phyloP scores from a whole-genome alignment of 768 basidiomycete species.

The Collybia nuda region DNA sequence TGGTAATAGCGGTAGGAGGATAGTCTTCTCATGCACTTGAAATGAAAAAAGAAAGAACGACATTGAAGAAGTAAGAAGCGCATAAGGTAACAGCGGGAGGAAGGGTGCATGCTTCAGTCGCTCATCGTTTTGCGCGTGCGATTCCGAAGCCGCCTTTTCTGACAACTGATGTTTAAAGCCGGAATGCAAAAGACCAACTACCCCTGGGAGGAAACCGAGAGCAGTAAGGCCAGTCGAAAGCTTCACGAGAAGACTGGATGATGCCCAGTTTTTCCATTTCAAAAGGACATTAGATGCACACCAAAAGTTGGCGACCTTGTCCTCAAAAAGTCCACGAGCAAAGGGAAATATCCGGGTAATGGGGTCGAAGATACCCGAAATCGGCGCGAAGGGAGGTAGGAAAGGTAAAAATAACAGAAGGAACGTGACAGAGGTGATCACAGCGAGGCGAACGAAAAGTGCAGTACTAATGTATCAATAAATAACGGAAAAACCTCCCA shows the following conservation, averaged over 20 bases:
- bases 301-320: constrained; percentile 98
- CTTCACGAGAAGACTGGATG: constrained; percentile 51
- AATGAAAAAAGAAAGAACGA: constrained; percentile 97
- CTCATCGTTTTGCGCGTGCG: constrained; percentile 7
- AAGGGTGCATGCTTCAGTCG: constrained; percentile 40
- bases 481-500: background rate
- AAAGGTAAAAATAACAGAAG: constrained; percentile 76
- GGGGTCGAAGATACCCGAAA: constrained; percentile 54
- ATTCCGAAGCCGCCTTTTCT: constrained; percentile 3
- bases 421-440: constrained; percentile 64
- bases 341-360: constrained; percentile 90
- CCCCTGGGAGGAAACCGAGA: constrained; percentile 67
- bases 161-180: constrained; percentile 26
- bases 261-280: constrained; percentile 73
- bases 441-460: constrained; percentile 67
- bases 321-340: constrained; percentile 86
- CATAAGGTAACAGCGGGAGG: constrained; percentile 73
- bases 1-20: constrained; percentile 83
- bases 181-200: constrained; percentile 39
- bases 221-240: constrained; percentile 68
- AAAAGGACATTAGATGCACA: constrained; percentile 87
- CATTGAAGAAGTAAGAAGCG: constrained; percentile 78
- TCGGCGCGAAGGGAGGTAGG: constrained; percentile 63
- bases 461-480: constrained; percentile 25
- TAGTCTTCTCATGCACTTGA: constrained; percentile 95